Conservation (phyloP, 1,284 basidiomycete genomes). For the Neolentinus lepideus region DNA sequence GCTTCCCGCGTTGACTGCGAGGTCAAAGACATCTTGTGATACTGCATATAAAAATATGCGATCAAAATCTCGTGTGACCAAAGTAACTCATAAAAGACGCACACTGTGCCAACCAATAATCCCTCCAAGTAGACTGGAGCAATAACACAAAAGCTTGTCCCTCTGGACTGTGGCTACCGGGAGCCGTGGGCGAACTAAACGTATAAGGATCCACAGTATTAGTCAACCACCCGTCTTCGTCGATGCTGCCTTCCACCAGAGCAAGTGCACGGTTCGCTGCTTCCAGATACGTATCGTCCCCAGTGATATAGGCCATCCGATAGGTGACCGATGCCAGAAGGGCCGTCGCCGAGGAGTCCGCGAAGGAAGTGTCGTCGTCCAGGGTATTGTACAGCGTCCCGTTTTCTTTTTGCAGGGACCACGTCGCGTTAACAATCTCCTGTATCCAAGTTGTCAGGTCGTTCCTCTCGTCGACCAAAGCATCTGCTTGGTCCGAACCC, state of each 20-base stretch:
- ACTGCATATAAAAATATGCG: neutral
- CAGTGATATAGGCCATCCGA: slow-evolving; percentile 27
- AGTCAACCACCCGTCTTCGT: slow-evolving; percentile 42
- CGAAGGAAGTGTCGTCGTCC: slow-evolving; percentile 35
- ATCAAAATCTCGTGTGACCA: slow-evolving; percentile 10
- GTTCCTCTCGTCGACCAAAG: slow-evolving; percentile 44
- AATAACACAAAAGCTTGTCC: slow-evolving; percentile 64
- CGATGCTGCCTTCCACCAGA: slow-evolving; percentile 30
- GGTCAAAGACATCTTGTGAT: neutral
- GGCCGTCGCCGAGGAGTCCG: slow-evolving; percentile 43
- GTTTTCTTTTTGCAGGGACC: slow-evolving; percentile 28
- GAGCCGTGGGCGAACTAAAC: slow-evolving; percentile 34
- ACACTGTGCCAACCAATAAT: slow-evolving; percentile 23
- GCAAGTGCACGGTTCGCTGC: slow-evolving; percentile 34
- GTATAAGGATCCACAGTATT: slow-evolving; percentile 59
- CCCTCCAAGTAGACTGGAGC: slow-evolving; percentile 53
- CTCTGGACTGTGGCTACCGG: slow-evolving; percentile 43
- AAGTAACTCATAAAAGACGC: slow-evolving; percentile 1
- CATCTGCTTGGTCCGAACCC: slow-evolving; percentile 46
- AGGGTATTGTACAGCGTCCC: slow-evolving; percentile 47
- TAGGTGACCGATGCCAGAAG: slow-evolving; percentile 45
- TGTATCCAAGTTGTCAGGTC: slow-evolving; percentile 63
- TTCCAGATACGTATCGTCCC: slow-evolving; percentile 24
- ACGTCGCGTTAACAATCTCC: slow-evolving; percentile 60
- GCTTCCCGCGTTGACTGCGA: neutral